Conservation (phyloP, 192 early-diverging fungal genomes). For the Rhizophagus sp. region DNA sequence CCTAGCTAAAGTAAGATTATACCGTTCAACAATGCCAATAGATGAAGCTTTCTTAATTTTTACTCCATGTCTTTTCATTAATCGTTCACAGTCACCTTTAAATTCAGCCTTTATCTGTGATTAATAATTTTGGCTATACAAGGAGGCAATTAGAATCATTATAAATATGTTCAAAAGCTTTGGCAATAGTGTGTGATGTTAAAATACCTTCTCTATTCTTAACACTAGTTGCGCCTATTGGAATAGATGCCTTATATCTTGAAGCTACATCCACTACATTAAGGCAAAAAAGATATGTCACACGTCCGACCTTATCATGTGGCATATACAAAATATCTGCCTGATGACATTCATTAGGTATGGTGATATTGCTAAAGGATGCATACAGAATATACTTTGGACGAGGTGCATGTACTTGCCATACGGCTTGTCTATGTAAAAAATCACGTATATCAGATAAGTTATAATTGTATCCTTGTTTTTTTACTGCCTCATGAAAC, state of each 20-base stretch:
- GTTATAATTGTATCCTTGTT: background rate
- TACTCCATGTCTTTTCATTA: background rate
- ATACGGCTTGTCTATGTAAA: background rate
- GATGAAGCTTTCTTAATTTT: background rate
- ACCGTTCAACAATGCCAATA: conserved; percentile 17
- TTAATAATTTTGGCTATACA: background rate
- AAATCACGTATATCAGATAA: background rate
- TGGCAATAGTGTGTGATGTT: background rate
- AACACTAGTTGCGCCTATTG: background rate
- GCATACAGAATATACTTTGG: background rate
- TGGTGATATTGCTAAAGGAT: background rate
- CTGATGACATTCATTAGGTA: background rate
- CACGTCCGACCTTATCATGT: background rate
- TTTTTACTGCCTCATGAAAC: background rate
- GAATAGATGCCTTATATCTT: too few relatives aligned
- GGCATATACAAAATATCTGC: background rate
- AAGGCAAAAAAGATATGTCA: background rate
- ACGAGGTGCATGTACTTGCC: background rate
- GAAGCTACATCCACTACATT: background rate
- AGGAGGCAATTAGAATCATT: background rate
- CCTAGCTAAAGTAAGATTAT: background rate
- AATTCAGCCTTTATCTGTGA: conserved; percentile 19
- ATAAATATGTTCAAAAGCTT: background rate
- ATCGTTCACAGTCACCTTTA: conserved; percentile 4
- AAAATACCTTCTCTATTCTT: too few relatives aligned